phyloP scores from a whole-genome alignment of 2,329 filamentous ascomycete species.

The Phyllosticta paracitricarpa region DNA sequence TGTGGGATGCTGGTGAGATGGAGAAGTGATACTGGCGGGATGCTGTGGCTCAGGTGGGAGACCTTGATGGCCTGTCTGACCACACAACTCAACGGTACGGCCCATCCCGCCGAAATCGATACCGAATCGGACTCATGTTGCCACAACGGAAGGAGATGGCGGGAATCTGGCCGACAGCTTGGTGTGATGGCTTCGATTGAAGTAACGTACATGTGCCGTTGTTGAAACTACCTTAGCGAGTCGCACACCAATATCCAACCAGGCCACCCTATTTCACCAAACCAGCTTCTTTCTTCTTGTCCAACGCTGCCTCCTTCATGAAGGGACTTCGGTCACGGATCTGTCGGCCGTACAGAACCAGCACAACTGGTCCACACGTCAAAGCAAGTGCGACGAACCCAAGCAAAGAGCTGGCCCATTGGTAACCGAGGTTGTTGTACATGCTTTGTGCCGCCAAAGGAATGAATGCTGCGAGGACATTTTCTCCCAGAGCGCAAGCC shows the following conservation, averaged over 20 bases:
- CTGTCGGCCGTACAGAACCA: constrained; percentile 32
- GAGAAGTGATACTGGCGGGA: neutral
- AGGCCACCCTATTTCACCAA: neutral
- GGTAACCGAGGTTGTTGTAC: constrained; percentile 39
- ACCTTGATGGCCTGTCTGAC: neutral
- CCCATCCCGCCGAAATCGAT: neutral
- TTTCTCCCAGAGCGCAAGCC: constrained; percentile 40
- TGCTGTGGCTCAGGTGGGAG: neutral
- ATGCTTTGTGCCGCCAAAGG: constrained; percentile 38
- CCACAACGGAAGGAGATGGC: no score
- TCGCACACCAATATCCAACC: neutral
- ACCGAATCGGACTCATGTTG: neutral
- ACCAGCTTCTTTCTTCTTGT: neutral
- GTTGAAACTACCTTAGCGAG: neutral
- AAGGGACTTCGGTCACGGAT: constrained; percentile 32
- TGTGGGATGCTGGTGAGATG: neutral
- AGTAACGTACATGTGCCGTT: no score
- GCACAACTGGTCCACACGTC: constrained; percentile 35
- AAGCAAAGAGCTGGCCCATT: constrained; percentile 40
- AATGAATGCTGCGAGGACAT: constrained; percentile 38
- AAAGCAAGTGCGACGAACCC: constrained; percentile 35
- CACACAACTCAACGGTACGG: neutral
- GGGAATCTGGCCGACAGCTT: no score
- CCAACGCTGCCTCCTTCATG: constrained; percentile 22
- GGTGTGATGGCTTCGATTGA: no score